phyloP scores from a whole-genome alignment of 1,284 basidiomycete species.

The Naganishia cerealis region DNA sequence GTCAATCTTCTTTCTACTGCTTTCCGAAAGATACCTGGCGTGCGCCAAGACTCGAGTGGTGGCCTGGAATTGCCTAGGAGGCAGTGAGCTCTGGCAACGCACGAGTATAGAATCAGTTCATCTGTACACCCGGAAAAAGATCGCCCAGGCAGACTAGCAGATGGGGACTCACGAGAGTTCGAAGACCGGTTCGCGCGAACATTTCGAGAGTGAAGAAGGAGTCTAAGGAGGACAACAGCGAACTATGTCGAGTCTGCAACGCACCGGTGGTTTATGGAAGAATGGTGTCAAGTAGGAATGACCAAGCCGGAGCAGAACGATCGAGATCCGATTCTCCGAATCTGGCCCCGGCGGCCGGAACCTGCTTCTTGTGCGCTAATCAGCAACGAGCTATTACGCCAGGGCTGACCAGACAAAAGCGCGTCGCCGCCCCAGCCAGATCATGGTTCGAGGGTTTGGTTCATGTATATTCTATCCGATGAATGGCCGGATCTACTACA shows the following conservation, averaged over 20 bases:
- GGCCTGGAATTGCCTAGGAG: conserved; percentile 45
- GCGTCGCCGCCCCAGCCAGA: not conserved
- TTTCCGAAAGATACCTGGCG: conserved; percentile 53
- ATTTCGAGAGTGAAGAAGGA: conserved; percentile 35
- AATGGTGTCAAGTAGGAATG: not conserved
- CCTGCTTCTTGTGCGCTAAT: not conserved
- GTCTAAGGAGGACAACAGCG: not conserved
- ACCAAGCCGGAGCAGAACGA: not conserved
- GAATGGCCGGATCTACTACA: too few species aligned
- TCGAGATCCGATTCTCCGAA: conserved; percentile 5
- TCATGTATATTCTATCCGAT: conserved; percentile 18
- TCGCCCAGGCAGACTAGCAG: not conserved
- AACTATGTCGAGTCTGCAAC: not conserved
- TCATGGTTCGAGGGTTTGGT: not conserved
- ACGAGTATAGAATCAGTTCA: not conserved
- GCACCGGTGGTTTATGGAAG: not conserved
- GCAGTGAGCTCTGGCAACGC: conserved; percentile 45
- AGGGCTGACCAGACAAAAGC: not conserved
- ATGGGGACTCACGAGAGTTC: conserved; percentile 45
- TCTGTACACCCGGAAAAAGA: not conserved
- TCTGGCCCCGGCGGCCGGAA: not conserved
- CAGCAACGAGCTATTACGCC: not conserved
- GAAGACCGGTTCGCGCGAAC: conserved; percentile 51
- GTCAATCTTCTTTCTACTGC: conserved; percentile 58
- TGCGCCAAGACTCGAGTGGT: conserved; percentile 43